phyloP scores from a whole-genome alignment of 2,329 filamentous ascomycete genomes.

The Ophiocordyceps camponoti-leonardi region DNA sequence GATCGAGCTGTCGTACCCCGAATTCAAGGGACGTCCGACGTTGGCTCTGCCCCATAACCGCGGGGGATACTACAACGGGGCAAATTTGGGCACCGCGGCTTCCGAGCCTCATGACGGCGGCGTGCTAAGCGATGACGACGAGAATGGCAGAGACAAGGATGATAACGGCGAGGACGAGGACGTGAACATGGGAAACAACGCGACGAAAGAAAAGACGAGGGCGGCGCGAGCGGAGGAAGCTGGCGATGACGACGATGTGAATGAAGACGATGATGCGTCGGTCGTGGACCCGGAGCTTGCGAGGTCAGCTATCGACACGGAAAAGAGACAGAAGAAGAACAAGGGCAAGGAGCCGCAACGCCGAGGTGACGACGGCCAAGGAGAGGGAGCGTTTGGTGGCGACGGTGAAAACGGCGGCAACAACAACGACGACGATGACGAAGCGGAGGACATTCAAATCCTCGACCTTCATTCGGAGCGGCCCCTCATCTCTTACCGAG shows the following conservation, averaged over 20 bases:
- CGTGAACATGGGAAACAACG: conserved; percentile 13
- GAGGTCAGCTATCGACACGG: neutral
- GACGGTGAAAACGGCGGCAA: neutral
- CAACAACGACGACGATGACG: conserved; percentile 1
- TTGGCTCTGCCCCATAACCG: conserved; percentile 19
- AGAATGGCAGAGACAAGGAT: conserved; percentile 12
- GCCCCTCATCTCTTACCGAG: conserved; percentile 66
- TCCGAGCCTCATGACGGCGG: conserved; percentile 1
- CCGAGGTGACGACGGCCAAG: neutral
- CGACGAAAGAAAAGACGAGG: conserved; percentile 10
- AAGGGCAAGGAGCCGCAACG: conserved; percentile 3
- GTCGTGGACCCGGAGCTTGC: conserved; percentile 17
- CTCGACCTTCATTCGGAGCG: conserved; percentile 63
- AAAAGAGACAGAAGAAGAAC: conserved; percentile 9
- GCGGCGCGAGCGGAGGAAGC: conserved; percentile 2
- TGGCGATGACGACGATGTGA: conserved; percentile 7
- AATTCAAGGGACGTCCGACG: conserved; percentile 30
- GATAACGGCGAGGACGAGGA: conserved; percentile 1
- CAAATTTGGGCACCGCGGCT: conserved; percentile 9
- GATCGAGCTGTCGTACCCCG: conserved; percentile 42
- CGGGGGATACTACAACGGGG: conserved; percentile 29
- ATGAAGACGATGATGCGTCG: conserved; percentile 11
- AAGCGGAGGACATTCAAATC: conserved; percentile 46
- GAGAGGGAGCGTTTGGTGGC: neutral
- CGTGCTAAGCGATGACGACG: conserved; percentile 4